A percentile compares a stretch with the other conserved stretches of the same genome.
Evolutionary conservation across 225 moss, liverwort and hornwort genomes (phyloP).

Genomic region (Pleurozium schreberi): DNA sequence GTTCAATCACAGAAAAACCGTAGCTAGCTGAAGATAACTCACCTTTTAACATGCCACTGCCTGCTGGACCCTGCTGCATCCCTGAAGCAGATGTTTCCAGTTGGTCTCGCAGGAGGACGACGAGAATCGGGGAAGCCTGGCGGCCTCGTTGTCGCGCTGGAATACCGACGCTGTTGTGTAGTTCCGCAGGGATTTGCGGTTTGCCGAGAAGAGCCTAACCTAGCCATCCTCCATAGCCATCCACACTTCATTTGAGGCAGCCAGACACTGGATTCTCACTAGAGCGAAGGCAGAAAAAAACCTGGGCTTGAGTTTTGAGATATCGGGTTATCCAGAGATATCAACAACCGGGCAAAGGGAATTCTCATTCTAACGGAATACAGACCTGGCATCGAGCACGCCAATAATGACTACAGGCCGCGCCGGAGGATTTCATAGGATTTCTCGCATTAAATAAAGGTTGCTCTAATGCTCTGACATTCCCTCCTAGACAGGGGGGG

Average conservation of each 20-base stretch:
- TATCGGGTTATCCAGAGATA: background rate
- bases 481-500: background rate
- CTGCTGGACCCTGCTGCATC: background rate
- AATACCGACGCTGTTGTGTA: background rate
- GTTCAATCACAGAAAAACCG: background rate
- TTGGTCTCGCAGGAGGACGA: background rate
- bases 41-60: background rate
- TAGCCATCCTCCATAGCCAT: slow-evolving; percentile 5
- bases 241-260: background rate
- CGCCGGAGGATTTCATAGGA: background rate
- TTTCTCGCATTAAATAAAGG: background rate
- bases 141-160: background rate
- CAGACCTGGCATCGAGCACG: background rate
- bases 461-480: background rate
- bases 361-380: background rate
- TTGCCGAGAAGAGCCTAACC: background rate
- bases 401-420: background rate
- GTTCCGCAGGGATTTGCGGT: background rate
- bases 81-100: background rate
- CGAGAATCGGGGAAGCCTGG: too few relatives aligned
- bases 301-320: background rate
- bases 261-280: background rate
- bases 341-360: background rate
- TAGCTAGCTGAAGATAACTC: background rate
- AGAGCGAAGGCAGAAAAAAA: background rate